Conservation (phyloP, 768 basidiomycete genomes). For the Tephrocybe rancida region DNA sequence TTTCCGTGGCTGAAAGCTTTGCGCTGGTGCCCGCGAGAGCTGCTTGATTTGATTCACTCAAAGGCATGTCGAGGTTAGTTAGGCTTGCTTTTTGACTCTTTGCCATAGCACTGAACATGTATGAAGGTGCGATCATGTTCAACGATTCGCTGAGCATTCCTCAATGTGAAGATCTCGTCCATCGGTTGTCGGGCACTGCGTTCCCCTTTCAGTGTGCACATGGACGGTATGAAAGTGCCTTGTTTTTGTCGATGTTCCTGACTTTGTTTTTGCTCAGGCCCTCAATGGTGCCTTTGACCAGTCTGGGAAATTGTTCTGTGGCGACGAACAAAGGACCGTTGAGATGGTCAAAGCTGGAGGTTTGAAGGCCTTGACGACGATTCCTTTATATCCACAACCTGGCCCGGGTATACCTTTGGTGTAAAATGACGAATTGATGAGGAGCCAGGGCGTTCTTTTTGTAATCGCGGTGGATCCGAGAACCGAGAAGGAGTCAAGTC, state of each 20-base stretch:
- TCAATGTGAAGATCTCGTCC: conserved; percentile 74
- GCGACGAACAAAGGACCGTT: conserved; percentile 2
- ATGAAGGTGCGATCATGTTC: conserved; percentile 94
- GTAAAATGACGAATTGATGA: background rate
- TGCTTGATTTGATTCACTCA: conserved; percentile 88
- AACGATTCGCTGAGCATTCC: conserved; percentile 72
- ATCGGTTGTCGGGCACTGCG: conserved; percentile 65
- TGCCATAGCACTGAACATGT: conserved; percentile 3
- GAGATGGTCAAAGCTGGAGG: conserved; percentile 18
- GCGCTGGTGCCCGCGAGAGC: conserved; percentile 79
- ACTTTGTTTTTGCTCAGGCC: conserved; percentile 28
- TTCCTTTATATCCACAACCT: background rate
- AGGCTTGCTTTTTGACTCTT: background rate
- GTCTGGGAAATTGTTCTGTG: conserved; percentile 16
- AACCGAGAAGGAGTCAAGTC: conserved; percentile 1
- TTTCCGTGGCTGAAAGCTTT: conserved; percentile 70
- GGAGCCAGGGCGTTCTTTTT: background rate
- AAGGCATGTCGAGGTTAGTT: conserved; percentile 90
- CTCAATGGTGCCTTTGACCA: conserved; percentile 41
- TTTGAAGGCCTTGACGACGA: background rate
- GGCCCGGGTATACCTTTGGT: no score
- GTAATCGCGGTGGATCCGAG: background rate
- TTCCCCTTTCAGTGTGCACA: conserved; percentile 98
- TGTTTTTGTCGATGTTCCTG: background rate
- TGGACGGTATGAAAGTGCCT: conserved; percentile 59